A percentile compares a stretch with the other conserved stretches of the same genome.
These are phyloP conservation scores for Botryotinia convoluta DNA, from an alignment of 2,329 filamentous ascomycete genomes.

Conservation along the genomic window DNA sequence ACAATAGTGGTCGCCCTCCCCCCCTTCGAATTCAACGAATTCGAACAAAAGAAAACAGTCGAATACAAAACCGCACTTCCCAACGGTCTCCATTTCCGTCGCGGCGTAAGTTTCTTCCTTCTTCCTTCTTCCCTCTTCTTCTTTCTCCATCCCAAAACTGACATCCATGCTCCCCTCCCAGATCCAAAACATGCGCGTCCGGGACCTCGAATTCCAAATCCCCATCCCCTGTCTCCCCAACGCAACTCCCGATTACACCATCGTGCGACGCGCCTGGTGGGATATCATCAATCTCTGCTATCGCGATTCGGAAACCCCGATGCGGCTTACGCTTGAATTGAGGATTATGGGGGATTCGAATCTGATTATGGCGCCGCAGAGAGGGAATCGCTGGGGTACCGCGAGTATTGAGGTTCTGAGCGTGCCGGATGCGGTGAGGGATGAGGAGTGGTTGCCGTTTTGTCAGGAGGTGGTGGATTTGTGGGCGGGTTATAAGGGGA, in stretches of 20 bases:
- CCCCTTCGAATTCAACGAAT: conserved; percentile 25
- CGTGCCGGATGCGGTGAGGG: conserved; percentile 41
- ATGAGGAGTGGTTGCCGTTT: conserved; percentile 43
- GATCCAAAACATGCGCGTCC: conserved; percentile 48
- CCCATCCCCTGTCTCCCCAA: conserved; percentile 41
- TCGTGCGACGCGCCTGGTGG: conserved; percentile 50
- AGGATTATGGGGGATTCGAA: conserved; percentile 45
- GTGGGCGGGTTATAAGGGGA: conserved; percentile 41
- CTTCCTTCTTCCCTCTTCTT: neutral
- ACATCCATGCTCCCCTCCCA: neutral
- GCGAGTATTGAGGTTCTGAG: conserved; percentile 46
- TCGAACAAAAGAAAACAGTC: conserved; percentile 28
- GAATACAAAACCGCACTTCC: conserved; percentile 44
- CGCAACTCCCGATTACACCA: conserved; percentile 41
- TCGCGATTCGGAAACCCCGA: conserved; percentile 39
- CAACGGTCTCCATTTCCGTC: conserved; percentile 48
- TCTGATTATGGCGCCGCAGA: conserved; percentile 46
- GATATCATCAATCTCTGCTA: conserved; percentile 49
- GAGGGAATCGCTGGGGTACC: conserved; percentile 44
- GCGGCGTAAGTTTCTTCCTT: conserved; percentile 37
- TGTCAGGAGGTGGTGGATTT: conserved; percentile 43
- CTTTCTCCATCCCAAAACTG: neutral
- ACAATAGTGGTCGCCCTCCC: conserved; percentile 16
- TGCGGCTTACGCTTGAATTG: conserved; percentile 47
- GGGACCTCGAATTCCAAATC: conserved; percentile 47